Evolutionary conservation across 352 stramenopile species (phyloP).

Genomic region (Phytophthora hibernalis): DNA sequence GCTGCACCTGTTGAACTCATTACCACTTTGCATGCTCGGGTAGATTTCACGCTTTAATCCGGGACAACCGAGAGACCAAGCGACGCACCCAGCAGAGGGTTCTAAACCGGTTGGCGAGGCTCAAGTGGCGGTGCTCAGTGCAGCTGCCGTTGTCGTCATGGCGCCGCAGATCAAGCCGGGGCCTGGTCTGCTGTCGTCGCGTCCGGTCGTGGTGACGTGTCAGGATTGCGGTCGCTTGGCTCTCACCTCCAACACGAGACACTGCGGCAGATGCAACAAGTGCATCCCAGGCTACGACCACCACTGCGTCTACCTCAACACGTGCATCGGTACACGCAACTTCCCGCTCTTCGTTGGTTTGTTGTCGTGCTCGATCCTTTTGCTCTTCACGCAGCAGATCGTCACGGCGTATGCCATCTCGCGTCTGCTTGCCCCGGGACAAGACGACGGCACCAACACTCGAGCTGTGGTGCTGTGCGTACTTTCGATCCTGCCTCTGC

Average conservation of each 20-base stretch:
- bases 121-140: conserved; percentile 9
- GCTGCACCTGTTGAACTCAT: neutral
- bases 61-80: conserved; percentile 21
- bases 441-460: conserved; percentile 3
- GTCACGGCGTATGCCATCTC: conserved; percentile 57
- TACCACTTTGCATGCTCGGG: neutral
- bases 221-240: conserved; percentile 36
- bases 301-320: conserved; percentile 96
- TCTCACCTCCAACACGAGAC: conserved; percentile 49
- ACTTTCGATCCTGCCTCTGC: conserved; percentile 52
- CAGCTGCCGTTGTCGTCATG: neutral
- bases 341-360: conserved; percentile 68
- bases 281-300: conserved; percentile 95
- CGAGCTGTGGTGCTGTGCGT: conserved; percentile 38
- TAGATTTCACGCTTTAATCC: conserved; percentile 69
- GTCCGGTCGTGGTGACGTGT: conserved; percentile 38
- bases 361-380: conserved; percentile 60
- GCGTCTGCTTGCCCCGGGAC: conserved; percentile 15
- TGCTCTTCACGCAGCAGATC: conserved; percentile 62
- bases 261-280: conserved; percentile 95
- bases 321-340: conserved; percentile 89
- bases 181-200: conserved; percentile 14
- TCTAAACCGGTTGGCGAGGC: neutral
- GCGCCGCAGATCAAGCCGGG: neutral
- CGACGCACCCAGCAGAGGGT: neutral